Conservation (phyloP, 2,329 filamentous ascomycete species). For the Cladosporium sp. region DNA sequence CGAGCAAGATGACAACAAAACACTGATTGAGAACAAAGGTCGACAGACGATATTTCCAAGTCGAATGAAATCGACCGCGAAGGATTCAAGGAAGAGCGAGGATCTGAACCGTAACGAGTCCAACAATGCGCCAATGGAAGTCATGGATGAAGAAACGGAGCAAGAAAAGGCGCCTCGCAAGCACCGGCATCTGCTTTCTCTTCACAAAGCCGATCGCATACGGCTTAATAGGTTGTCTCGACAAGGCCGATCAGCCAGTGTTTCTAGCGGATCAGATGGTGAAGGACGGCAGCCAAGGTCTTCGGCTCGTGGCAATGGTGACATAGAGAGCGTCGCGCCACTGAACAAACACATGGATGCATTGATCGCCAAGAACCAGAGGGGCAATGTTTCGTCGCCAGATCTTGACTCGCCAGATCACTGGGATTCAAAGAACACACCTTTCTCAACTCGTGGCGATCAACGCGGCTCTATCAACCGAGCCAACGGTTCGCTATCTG, state of each 20-base stretch:
- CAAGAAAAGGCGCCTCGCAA: conserved; percentile 6
- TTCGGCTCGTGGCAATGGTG: conserved; percentile 46
- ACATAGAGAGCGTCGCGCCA: conserved; percentile 28
- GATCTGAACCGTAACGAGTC: conserved; percentile 20
- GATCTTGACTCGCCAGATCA: conserved; percentile 44
- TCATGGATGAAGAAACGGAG: neutral
- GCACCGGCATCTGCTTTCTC: conserved; percentile 15
- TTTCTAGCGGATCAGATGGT: conserved; percentile 32
- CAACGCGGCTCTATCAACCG: conserved; percentile 5
- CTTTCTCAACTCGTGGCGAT: conserved; percentile 23
- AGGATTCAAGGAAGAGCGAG: conserved; percentile 26
- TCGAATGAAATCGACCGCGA: conserved; percentile 25
- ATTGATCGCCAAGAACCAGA: conserved; percentile 46
- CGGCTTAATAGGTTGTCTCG: conserved; percentile 23
- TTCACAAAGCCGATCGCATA: conserved; percentile 27
- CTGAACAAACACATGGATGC: conserved; percentile 47
- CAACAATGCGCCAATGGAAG: conserved; percentile 18
- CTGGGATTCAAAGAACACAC: conserved; percentile 34
- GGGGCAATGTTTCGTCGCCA: conserved; percentile 38
- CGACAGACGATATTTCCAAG: conserved; percentile 70
- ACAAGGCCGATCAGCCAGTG: conserved; percentile 29
- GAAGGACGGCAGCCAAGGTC: conserved; percentile 44
- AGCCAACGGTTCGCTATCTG: conserved; percentile 25
- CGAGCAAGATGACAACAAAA: conserved; percentile 77
- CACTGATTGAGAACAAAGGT: conserved; percentile 75